Conservation (phyloP, 1,284 basidiomycete species). For the Trametes hirsuta region DNA sequence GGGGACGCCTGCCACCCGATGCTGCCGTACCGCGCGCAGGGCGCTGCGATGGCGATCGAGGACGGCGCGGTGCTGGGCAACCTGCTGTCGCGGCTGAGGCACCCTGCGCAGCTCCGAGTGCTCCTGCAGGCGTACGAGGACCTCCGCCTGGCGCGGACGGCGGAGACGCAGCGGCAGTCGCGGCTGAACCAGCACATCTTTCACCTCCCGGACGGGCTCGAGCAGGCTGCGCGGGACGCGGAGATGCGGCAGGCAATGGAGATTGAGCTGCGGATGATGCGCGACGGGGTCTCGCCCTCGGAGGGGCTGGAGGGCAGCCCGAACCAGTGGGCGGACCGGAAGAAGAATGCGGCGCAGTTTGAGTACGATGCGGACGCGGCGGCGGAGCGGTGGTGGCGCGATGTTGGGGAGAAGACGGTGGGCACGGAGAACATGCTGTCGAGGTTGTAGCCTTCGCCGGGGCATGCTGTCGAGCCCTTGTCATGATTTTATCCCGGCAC, state of each 20-base stretch:
- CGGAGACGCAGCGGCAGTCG: conserved; percentile 49
- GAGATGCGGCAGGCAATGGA: conserved; percentile 55
- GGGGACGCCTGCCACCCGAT: conserved; percentile 62
- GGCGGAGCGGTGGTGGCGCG: conserved; percentile 52
- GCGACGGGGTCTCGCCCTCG: conserved; percentile 19
- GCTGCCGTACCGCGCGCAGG: conserved; percentile 74
- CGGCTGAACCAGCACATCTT: conserved; percentile 56
- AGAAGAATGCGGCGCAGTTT: conserved; percentile 48
- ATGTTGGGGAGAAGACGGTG: conserved; percentile 21
- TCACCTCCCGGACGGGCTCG: conserved; percentile 57
- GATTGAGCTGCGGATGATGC: conserved; percentile 32
- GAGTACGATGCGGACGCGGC: conserved; percentile 54
- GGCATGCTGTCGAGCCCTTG: too few species aligned
- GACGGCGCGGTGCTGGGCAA: conserved; percentile 66
- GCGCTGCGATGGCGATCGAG: conserved; percentile 71
- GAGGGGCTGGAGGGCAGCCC: conserved; percentile 38
- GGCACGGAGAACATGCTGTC: neutral
- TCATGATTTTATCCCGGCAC: too few species aligned
- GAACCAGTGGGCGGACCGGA: conserved; percentile 56
- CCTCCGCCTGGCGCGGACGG: conserved; percentile 50
- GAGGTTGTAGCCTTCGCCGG: neutral
- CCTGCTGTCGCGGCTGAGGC: conserved; percentile 53
- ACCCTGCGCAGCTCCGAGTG: conserved; percentile 44
- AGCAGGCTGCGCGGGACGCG: conserved; percentile 52
- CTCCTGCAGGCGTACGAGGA: conserved; percentile 57